phyloP scores from a whole-genome alignment of 176 grass and related monocot species.

The Aegilops bicornis region DNA sequence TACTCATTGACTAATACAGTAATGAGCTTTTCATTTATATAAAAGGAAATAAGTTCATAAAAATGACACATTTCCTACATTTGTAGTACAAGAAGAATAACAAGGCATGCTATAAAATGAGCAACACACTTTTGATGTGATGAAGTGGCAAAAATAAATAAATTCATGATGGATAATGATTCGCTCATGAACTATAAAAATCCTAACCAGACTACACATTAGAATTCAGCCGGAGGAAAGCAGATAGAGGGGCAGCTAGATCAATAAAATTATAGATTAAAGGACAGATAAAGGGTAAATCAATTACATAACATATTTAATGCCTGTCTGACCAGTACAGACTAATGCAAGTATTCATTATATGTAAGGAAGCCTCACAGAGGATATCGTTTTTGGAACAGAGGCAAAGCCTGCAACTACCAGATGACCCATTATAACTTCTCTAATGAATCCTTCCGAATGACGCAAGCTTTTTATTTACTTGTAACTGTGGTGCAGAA shows the following conservation, averaged over 20 bases:
- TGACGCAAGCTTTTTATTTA: neutral
- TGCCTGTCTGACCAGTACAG: neutral
- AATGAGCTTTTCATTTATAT: constrained; percentile 8
- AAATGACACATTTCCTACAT: constrained; percentile 18
- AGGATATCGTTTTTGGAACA: neutral
- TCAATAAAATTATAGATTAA: neutral
- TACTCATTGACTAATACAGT: neutral
- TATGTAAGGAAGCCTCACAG: neutral
- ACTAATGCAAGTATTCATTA: constrained; percentile 7
- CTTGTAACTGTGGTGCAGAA: neutral
- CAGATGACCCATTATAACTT: constrained; percentile 26
- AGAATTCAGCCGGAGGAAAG: neutral
- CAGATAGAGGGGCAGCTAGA: neutral
- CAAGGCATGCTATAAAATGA: constrained; percentile 4
- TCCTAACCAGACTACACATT: neutral
- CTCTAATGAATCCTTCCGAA: constrained; percentile 5
- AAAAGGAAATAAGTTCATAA: constrained; percentile 9
- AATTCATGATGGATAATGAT: constrained; percentile 6
- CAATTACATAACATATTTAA: neutral
- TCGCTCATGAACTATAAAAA: neutral
- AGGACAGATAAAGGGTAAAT: neutral
- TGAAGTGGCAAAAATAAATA: neutral
- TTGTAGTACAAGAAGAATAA: constrained; percentile 9
- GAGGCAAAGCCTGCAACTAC: neutral
- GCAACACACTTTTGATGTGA: neutral